Evolutionary conservation across 2,329 filamentous ascomycete genomes (phyloP).

Genomic region (Didymella pinodella): DNA sequence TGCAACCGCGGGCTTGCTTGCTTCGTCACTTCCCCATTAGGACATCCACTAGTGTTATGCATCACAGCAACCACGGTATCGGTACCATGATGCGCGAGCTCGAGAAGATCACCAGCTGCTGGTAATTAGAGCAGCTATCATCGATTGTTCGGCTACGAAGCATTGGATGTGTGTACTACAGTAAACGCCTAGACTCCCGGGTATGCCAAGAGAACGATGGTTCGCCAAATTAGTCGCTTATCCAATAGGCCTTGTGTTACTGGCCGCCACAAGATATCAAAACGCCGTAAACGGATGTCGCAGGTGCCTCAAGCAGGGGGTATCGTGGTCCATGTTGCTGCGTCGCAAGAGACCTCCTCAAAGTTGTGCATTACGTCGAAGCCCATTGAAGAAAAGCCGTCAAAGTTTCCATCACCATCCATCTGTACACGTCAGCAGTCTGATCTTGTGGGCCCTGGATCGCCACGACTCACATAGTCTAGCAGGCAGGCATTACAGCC

Average conservation of each 20-base stretch:
- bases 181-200: conserved; percentile 15
- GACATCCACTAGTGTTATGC: conserved; percentile 9
- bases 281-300: neutral
- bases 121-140: neutral
- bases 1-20: conserved; percentile 21
- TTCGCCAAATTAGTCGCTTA: conserved; percentile 9
- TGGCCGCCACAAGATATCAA: conserved; percentile 8
- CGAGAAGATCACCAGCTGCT: neutral
- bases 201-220: conserved; percentile 15
- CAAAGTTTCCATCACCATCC: conserved; percentile 74
- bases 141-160: neutral
- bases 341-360: conserved; percentile 79
- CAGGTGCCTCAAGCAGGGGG: conserved; percentile 49
- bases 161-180: neutral
- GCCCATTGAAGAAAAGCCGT: conserved; percentile 79
- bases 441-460: neutral
- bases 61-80: conserved; percentile 5
- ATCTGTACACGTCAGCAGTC: conserved; percentile 60
- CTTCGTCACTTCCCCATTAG: conserved; percentile 13
- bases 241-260: conserved; percentile 13
- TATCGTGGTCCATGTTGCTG: conserved; percentile 67
- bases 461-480: conserved; percentile 73
- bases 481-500: conserved; percentile 76
- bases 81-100: conserved; percentile 8
- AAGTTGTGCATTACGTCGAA: conserved; percentile 81